A percentile compares a stretch with the other conserved stretches of the same genome.
These are phyloP conservation scores for Cladobotryum protrusum DNA, from an alignment of 2,329 filamentous ascomycete species.

Conservation along the genomic window DNA sequence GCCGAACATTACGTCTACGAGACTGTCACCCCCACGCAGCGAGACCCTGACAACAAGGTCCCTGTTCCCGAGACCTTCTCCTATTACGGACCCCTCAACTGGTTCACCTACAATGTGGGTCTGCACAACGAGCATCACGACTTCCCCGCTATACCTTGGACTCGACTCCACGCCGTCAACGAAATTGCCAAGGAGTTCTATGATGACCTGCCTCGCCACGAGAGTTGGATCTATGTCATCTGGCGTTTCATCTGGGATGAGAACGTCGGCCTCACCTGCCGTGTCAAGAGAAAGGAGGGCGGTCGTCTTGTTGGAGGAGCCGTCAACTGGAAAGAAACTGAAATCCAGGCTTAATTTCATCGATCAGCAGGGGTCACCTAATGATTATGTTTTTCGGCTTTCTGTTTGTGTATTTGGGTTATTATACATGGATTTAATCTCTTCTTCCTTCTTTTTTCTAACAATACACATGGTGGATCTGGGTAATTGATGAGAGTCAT, in stretches of 20 bases:
- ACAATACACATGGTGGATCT: no score
- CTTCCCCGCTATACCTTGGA: slow-evolving; percentile 96
- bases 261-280: slow-evolving; percentile 81
- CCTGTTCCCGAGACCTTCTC: slow-evolving; percentile 89
- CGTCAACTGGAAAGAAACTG: slow-evolving; percentile 57
- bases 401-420: no score
- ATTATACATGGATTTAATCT: no score
- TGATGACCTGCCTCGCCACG: slow-evolving; percentile 74
- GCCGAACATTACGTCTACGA: slow-evolving; percentile 90
- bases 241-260: slow-evolving; percentile 94
- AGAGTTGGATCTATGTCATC: slow-evolving; percentile 87
- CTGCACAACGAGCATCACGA: slow-evolving; percentile 99
- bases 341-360: slow-evolving; percentile 55
- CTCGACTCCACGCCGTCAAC: slow-evolving; percentile 69
- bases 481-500: not conserved
- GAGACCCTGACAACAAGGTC: slow-evolving; percentile 52
- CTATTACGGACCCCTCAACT: slow-evolving; percentile 90
- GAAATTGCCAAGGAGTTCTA: slow-evolving; percentile 88
- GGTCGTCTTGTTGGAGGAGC: slow-evolving; percentile 52
- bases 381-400: not conserved
- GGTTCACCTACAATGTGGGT: slow-evolving; percentile 94
- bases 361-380: not conserved
- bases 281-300: slow-evolving; percentile 86
- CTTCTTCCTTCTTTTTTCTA: not conserved
- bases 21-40: slow-evolving; percentile 49